phyloP scores from a whole-genome alignment of 2,329 filamentous ascomycete genomes.

The Colletotrichum sansevieriae region DNA sequence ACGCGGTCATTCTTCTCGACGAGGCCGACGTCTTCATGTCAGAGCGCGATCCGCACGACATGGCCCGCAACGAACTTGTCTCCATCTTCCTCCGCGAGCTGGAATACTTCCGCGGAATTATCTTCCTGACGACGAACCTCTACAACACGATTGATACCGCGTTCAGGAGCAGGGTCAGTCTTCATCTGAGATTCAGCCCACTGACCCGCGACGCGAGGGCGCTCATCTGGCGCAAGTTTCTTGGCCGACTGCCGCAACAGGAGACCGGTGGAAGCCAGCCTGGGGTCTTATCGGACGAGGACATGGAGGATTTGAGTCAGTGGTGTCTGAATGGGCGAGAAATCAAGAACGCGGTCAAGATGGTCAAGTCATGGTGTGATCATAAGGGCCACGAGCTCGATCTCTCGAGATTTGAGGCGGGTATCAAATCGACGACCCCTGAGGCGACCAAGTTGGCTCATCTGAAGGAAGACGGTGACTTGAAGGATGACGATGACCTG shows the following conservation, averaged over 20 bases:
- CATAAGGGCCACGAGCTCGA: conserved; percentile 59
- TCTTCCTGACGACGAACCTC: conserved; percentile 61
- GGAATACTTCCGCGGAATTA: conserved; percentile 60
- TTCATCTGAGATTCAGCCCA: conserved; percentile 60
- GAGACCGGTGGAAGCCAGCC: neutral
- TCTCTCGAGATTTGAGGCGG: conserved; percentile 57
- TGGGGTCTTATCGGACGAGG: conserved; percentile 48
- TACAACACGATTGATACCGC: conserved; percentile 58
- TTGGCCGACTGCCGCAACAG: conserved; percentile 50
- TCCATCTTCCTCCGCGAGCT: conserved; percentile 61
- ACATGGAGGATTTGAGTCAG: conserved; percentile 54
- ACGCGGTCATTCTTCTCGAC: conserved; percentile 64
- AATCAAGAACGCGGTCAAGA: conserved; percentile 63
- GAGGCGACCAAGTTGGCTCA: conserved; percentile 53
- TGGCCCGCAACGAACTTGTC: conserved; percentile 63
- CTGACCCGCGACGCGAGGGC: conserved; percentile 54
- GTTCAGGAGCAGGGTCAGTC: conserved; percentile 60
- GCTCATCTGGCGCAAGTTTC: conserved; percentile 61
- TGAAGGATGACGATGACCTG: conserved; percentile 46
- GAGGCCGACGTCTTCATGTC: conserved; percentile 68
- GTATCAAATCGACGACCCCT: conserved; percentile 60
- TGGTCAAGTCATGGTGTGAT: conserved; percentile 60
- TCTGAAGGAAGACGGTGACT: conserved; percentile 43
- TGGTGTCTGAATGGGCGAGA: conserved; percentile 60
- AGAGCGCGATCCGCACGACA: conserved; percentile 58